Evolutionary conservation across 2,329 filamentous ascomycete genomes (phyloP).

Genomic region (Pyrenochaeta sp.): DNA sequence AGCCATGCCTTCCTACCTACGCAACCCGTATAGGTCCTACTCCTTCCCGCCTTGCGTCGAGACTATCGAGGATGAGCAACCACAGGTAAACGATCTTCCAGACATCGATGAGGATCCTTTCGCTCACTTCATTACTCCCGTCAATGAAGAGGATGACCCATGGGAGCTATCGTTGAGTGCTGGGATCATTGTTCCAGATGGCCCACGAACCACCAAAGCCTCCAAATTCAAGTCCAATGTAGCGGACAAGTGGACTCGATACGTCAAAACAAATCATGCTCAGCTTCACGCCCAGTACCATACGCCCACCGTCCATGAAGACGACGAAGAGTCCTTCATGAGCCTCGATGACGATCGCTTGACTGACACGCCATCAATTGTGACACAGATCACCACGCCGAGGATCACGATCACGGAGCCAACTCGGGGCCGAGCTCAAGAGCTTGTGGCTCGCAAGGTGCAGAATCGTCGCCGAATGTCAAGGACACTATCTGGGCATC

Average conservation of each 20-base stretch:
- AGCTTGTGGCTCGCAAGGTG: slow-evolving; percentile 42
- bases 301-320: slow-evolving; percentile 32
- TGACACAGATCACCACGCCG: slow-evolving; percentile 40
- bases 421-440: slow-evolving; percentile 48
- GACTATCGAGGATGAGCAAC: slow-evolving; percentile 29
- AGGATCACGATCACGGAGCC: slow-evolving; percentile 42
- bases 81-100: slow-evolving; percentile 34
- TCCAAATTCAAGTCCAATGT: slow-evolving; percentile 51
- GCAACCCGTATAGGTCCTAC: slow-evolving; percentile 38
- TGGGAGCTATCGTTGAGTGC: slow-evolving; percentile 50
- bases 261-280: slow-evolving; percentile 47
- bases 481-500: slow-evolving; percentile 49
- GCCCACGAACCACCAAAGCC: slow-evolving; percentile 40
- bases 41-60: slow-evolving; percentile 48
- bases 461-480: slow-evolving; percentile 42
- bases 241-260: slow-evolving; percentile 52
- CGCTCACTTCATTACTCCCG: slow-evolving; percentile 53
- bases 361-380: slow-evolving; percentile 38
- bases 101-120: slow-evolving; percentile 56
- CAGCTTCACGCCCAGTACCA: slow-evolving; percentile 46
- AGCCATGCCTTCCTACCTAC: slow-evolving; percentile 48
- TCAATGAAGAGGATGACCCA: slow-evolving; percentile 53
- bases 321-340: slow-evolving; percentile 50
- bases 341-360: slow-evolving; percentile 47
- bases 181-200: slow-evolving; percentile 47